Evolutionary conservation across 768 basidiomycete species (phyloP), one percentile per base, ranked within the genome.

Genomic region (Tulasnella sp.): DNA sequence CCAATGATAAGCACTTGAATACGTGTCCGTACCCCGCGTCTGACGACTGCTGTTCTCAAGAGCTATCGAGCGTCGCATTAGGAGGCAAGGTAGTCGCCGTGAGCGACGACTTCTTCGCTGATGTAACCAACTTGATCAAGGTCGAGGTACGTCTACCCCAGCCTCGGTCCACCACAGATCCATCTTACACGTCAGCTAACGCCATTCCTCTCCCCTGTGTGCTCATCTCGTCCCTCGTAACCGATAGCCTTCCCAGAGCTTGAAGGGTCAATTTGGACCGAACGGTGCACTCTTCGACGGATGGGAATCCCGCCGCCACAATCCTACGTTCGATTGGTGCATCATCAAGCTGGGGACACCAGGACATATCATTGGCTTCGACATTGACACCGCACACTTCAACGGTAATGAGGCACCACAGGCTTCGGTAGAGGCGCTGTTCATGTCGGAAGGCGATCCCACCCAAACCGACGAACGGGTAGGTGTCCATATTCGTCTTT

Each of bases 31-130:
- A 54, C 54, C 54, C 54, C 54, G 54, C 54, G 48, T 31, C 60
- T 79, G 78, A 72, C 41, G 0, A 9, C 9, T 46, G 2, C 69
- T 22, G 50, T 28, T 40, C 34, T 34, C 40, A 83, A 97, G 98
- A 99, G 86, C 89, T 99, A 16, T 98, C 97, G 42, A 95, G 94
- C 81, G 92, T 92, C 24, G 92, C 92, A 0, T 87, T 98, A 18
- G 97, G 96, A 24, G 96, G 92, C 2, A 86, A 89, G 80, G 87
- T 98, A 82, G 84, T 93, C 44, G 88, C 90, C 2, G 92, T 94
- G 72, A 98, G 96, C 2, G 98, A 99, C 85, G 96, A 99, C 82
- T 99, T 99, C 89, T 99, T 99, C 84, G 96, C 95, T 14, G 91
- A 93, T 83, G 96, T 94, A 0, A 89, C 86, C 82, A 92, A 97